Percentiles rank a stretch among this genome's conserved stretches.
Evolutionary conservation across 1,284 basidiomycete genomes (phyloP).

Genomic region (Pholiota adiposa): DNA sequence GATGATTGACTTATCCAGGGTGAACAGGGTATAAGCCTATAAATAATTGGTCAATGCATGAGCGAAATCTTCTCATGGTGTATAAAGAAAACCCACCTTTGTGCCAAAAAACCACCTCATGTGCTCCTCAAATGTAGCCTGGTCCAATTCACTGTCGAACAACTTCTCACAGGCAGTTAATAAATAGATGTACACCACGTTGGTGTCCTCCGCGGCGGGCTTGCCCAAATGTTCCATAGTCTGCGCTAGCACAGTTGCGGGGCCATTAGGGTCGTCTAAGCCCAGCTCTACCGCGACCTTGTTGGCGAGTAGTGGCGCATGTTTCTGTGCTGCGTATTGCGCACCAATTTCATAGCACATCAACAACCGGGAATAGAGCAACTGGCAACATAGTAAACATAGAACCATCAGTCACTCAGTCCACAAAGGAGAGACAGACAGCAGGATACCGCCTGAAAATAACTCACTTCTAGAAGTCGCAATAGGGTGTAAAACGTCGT

Average conservation of each 20-base stretch:
- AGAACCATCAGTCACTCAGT: constrained; percentile 9
- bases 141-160: constrained; percentile 93
- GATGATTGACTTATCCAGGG: constrained; percentile 88
- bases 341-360: constrained; percentile 85
- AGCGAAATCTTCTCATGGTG: constrained; percentile 12
- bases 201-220: constrained; percentile 44
- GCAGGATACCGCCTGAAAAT: neutral
- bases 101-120: constrained; percentile 97
- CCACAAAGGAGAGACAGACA: constrained; percentile 5
- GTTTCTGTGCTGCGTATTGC: constrained; percentile 60
- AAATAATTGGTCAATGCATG: constrained; percentile 29
- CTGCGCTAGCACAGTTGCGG: constrained; percentile 67
- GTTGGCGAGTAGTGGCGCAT: constrained; percentile 65
- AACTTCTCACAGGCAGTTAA: constrained; percentile 93
- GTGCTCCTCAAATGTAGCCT: constrained; percentile 90
- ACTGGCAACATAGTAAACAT: constrained; percentile 47
- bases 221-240: constrained; percentile 60
- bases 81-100: constrained; percentile 61
- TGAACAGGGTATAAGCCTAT: constrained; percentile 87
- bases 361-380: constrained; percentile 88
- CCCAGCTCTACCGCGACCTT: constrained; percentile 76
- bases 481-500: constrained; percentile 92
- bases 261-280: constrained; percentile 76
- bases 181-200: constrained; percentile 86
- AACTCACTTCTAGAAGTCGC: constrained; percentile 83